phyloP scores from a whole-genome alignment of 345 rosid genomes.

The Dipteronia sinensis region DNA sequence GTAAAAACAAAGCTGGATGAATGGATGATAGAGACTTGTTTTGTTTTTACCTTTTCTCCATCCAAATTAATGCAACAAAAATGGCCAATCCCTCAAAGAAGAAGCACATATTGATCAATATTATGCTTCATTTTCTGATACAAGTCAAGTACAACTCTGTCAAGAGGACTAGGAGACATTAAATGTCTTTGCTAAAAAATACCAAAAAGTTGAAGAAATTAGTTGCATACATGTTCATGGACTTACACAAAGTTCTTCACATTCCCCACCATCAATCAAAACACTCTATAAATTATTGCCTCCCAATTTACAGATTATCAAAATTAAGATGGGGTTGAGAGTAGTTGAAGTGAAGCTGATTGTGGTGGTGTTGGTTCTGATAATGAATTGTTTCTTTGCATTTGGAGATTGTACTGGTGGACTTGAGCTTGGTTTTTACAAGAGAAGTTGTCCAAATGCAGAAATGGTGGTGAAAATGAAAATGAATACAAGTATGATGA shows the following conservation, averaged over 20 bases:
- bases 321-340: not conserved
- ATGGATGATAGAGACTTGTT: not conserved
- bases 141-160: not conserved
- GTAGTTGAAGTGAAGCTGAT: no score
- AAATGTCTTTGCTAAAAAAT: not conserved
- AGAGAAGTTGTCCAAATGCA: constrained; percentile 3
- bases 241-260: no score
- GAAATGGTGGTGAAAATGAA: constrained; percentile 5
- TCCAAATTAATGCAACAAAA: not conserved
- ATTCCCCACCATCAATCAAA: no score
- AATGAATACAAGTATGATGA: not conserved
- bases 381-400: constrained; percentile 3
- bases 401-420: not conserved
- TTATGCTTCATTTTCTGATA: not conserved
- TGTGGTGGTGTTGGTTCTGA: not conserved
- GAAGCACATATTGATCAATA: not conserved
- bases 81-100: not conserved
- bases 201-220: no score
- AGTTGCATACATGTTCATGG: not conserved
- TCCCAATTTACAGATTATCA: not conserved
- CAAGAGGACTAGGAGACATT: not conserved
- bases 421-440: not conserved
- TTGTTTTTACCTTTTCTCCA: not conserved
- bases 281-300: not conserved
- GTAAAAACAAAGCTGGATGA: not conserved